Percentiles rank a stretch among this genome's conserved stretches.
Evolutionary conservation across 2,329 filamentous ascomycete species (phyloP).

Genomic region (Furcasterigmium furcatum): DNA sequence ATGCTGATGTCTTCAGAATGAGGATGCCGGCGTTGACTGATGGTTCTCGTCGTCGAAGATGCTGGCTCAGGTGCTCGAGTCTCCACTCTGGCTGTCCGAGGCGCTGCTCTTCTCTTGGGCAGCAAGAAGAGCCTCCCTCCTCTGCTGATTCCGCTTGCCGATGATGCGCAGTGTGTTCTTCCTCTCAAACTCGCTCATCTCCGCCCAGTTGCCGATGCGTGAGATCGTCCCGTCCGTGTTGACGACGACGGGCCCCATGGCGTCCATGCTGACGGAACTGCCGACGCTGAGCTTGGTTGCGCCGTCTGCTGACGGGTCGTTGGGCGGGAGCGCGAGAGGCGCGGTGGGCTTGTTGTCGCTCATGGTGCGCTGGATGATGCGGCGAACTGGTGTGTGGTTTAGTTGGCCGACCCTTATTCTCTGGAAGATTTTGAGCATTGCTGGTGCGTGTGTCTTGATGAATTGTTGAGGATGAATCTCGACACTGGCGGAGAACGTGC

Average conservation of each 20-base stretch:
- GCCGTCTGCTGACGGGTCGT: neutral
- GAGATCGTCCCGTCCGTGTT: slow-evolving; percentile 69
- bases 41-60: too few relatives aligned
- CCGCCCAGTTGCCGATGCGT: slow-evolving; percentile 69
- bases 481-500: too few relatives aligned
- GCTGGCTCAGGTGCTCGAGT: too few relatives aligned
- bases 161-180: slow-evolving; percentile 65
- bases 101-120: too few relatives aligned
- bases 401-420: neutral
- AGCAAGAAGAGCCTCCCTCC: slow-evolving; percentile 48
- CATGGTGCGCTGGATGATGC: neutral
- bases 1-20: too few relatives aligned
- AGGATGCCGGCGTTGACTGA: too few relatives aligned
- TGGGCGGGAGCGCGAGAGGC: slow-evolving; percentile 1
- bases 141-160: slow-evolving; percentile 63
- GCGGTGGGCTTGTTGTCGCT: neutral
- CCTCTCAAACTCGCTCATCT: slow-evolving; percentile 67
- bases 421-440: neutral
- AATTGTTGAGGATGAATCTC: too few relatives aligned
- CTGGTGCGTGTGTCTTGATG: too few relatives aligned
- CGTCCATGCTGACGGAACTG: slow-evolving; percentile 55
- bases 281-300: slow-evolving; percentile 14
- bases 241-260: slow-evolving; percentile 70
- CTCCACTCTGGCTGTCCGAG: neutral
- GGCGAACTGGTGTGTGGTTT: neutral